Evolutionary conservation across 805 yeast genomes (phyloP).

Genomic region (Sugiyamaella valdiviana): DNA sequence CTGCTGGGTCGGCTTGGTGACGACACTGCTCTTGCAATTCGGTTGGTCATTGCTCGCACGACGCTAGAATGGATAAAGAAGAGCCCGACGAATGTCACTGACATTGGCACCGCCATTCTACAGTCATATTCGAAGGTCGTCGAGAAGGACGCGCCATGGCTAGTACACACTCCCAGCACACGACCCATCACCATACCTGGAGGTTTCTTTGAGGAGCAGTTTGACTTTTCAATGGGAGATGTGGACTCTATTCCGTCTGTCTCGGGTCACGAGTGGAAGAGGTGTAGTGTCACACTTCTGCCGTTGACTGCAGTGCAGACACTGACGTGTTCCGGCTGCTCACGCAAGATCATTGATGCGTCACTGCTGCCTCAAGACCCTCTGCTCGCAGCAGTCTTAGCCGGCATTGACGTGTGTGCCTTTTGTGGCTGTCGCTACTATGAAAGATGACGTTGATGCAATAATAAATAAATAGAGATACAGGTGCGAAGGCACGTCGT

Average conservation of each 20-base stretch:
- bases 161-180: neutral
- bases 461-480: neutral
- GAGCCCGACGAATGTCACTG: neutral
- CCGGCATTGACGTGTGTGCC: slow-evolving; percentile 25
- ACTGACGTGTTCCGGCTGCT: slow-evolving; percentile 28
- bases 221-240: slow-evolving; percentile 16
- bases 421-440: slow-evolving; percentile 25
- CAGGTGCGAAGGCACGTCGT: neutral
- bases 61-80: neutral
- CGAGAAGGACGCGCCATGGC: neutral
- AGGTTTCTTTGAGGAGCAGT: slow-evolving; percentile 17
- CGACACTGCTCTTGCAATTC: neutral
- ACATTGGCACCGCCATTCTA: neutral
- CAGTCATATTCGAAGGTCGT: neutral
- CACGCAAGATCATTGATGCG: slow-evolving; percentile 16
- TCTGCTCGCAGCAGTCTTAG: slow-evolving; percentile 7
- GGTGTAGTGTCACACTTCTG: slow-evolving; percentile 32
- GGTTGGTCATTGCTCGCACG: slow-evolving; percentile 8
- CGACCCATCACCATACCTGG: slow-evolving; percentile 10
- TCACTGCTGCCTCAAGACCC: neutral
- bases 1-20: slow-evolving; percentile 10
- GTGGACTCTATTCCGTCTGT: slow-evolving; percentile 19
- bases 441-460: slow-evolving; percentile 3
- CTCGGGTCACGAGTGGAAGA: slow-evolving; percentile 29
- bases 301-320: slow-evolving; percentile 27